Conservation (phyloP, 805 yeast species). For the Starmerella vitae region DNA sequence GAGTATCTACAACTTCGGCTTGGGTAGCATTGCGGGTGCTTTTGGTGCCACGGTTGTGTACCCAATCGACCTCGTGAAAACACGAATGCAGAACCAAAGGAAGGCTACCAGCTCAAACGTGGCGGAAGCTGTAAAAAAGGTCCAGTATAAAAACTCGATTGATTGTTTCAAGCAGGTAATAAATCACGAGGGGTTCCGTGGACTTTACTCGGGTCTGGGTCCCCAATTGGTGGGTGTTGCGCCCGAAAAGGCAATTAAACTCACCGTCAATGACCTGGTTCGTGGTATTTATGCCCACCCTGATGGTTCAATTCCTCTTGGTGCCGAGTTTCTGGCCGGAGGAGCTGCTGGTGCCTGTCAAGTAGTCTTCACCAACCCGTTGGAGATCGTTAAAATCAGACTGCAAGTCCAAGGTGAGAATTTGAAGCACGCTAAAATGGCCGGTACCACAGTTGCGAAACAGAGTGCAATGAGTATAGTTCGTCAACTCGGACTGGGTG, state of each 20-base stretch:
- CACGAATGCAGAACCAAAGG: slow-evolving; percentile 94
- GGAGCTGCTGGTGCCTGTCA: slow-evolving; percentile 94
- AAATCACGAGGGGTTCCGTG: slow-evolving; percentile 62
- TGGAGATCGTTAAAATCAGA: slow-evolving; percentile 89
- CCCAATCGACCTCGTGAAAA: slow-evolving; percentile 91
- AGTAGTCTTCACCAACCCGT: slow-evolving; percentile 88
- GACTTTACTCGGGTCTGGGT: slow-evolving; percentile 81
- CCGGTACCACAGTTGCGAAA: slow-evolving; percentile 3
- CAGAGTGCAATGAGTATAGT: slow-evolving; percentile 60
- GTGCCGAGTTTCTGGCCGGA: slow-evolving; percentile 75
- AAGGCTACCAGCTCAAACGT: slow-evolving; percentile 33
- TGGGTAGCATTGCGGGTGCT: slow-evolving; percentile 94
- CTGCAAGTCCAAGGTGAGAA: slow-evolving; percentile 82
- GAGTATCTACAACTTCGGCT: slow-evolving; percentile 69
- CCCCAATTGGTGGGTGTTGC: slow-evolving; percentile 96
- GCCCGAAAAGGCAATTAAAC: slow-evolving; percentile 93
- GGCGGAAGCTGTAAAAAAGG: slow-evolving; percentile 29
- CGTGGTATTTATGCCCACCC: slow-evolving; percentile 55
- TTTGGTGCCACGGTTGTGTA: slow-evolving; percentile 96
- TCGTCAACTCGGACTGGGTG: slow-evolving; percentile 63
- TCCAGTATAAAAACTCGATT: slow-evolving; percentile 58
- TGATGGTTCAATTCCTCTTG: slow-evolving; percentile 37
- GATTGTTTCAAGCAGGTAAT: slow-evolving; percentile 78
- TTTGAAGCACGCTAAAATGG: slow-evolving; percentile 17
- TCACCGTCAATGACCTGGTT: slow-evolving; percentile 82